These are phyloP conservation scores for Nemania diffusa DNA, from an alignment of 2,329 filamentous ascomycete species.

Conservation along the genomic window DNA sequence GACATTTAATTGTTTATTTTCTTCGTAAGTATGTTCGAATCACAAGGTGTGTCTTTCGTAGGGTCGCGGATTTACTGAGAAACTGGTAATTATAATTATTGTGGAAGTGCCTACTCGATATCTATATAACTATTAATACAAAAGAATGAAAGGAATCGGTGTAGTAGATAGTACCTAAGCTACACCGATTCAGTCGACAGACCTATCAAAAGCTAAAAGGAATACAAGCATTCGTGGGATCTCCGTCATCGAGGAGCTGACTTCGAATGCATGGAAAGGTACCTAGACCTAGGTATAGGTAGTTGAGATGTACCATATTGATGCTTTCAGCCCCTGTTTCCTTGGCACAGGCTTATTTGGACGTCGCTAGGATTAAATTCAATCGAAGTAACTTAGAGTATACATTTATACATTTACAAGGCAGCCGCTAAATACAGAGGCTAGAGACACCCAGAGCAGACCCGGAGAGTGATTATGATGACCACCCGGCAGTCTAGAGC, in stretches of 20 bases:
- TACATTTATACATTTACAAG: neutral
- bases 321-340: conserved; percentile 13
- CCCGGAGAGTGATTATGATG: neutral
- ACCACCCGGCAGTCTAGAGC: neutral
- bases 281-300: neutral
- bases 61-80: neutral
- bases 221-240: neutral
- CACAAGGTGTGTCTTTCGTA: neutral
- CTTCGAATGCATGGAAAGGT: neutral
- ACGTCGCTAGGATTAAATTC: conserved; percentile 19
- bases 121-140: neutral
- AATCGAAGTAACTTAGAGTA: neutral
- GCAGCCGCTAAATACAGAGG: neutral
- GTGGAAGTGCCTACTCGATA: neutral
- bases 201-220: neutral
- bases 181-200: neutral
- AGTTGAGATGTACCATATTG: neutral
- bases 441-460: neutral
- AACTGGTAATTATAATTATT: neutral
- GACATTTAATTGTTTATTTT: neutral
- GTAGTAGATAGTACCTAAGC: neutral
- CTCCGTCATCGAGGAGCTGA: neutral
- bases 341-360: conserved; percentile 27
- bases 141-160: neutral
- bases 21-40: neutral